Evolutionary conservation across 2,329 filamentous ascomycete species (phyloP).

Genomic region (Penicillium sp.): DNA sequence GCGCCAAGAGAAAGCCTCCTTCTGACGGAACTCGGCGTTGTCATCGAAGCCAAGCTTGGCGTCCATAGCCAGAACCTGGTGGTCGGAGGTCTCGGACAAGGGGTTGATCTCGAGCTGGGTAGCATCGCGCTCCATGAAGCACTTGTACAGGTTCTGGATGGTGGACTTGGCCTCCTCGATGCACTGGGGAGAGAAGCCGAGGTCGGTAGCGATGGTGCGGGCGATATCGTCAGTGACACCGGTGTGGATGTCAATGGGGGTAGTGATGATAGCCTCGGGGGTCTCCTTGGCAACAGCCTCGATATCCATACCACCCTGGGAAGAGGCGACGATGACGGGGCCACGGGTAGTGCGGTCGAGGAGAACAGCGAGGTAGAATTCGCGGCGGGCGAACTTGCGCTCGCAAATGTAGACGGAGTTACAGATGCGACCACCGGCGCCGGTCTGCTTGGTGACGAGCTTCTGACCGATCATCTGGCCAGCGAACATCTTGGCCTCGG

Average conservation of each 20-base stretch:
- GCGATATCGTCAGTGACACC: constrained; percentile 97
- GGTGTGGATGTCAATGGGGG: constrained; percentile 86
- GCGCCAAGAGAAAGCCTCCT: constrained; percentile 92
- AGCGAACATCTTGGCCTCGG: constrained; percentile 94
- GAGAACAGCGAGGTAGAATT: constrained; percentile 98
- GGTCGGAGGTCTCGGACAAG: constrained; percentile 95
- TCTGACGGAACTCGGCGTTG: constrained; percentile 97
- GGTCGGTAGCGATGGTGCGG: constrained; percentile 81
- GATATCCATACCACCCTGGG: constrained; percentile 99
- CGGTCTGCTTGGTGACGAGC: constrained; percentile 99
- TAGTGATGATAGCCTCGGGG: constrained; percentile 93
- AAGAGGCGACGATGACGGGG: constrained; percentile 95
- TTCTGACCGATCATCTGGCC: constrained; percentile 99
- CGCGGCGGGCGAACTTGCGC: constrained; percentile 97
- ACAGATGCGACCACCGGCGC: constrained; percentile 88
- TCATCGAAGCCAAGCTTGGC: constrained; percentile 99
- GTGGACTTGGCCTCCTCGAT: constrained; percentile 92
- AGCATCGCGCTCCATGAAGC: constrained; percentile 97
- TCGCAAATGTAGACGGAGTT: constrained; percentile 98
- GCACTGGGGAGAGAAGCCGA: constrained; percentile 98
- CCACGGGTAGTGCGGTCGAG: constrained; percentile 93
- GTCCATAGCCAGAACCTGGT: constrained; percentile 98
- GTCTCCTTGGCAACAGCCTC: constrained; percentile 97
- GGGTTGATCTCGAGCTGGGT: constrained; percentile 99
- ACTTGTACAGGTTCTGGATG: constrained; percentile 98